A percentile compares a stretch with the other conserved stretches of the same genome.
Evolutionary conservation across 495 filamentous ascomycete species (phyloP).

Genomic region (Jackrogersella minutella): DNA sequence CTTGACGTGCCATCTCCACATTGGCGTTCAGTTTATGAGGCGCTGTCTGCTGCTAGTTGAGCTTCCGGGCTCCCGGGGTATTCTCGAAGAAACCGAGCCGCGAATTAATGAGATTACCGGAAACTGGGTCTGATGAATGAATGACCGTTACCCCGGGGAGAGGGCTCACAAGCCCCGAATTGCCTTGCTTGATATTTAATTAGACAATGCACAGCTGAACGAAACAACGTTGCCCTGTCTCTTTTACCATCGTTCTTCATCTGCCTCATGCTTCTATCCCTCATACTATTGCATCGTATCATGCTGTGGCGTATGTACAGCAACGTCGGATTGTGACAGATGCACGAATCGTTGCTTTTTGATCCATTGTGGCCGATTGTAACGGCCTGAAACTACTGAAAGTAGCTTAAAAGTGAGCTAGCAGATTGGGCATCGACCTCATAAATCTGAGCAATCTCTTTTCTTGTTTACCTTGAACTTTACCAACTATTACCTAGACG

Average conservation of each 20-base stretch:
- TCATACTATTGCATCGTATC: constrained; percentile 11
- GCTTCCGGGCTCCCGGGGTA: constrained; percentile 11
- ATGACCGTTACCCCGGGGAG: constrained; percentile 4
- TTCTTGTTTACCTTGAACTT: constrained; percentile 16
- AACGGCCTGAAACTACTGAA: constrained; percentile 15
- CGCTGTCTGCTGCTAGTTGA: constrained; percentile 4
- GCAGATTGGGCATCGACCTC: constrained; percentile 26
- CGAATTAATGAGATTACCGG: constrained; percentile 28
- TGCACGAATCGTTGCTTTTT: constrained; percentile 30
- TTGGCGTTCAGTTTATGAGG: constrained; percentile 5
- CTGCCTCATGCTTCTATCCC: constrained; percentile 2
- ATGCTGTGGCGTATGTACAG: constrained; percentile 3
- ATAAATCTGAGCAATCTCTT: not conserved
- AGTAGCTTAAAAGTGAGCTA: constrained; percentile 20
- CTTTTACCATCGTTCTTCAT: constrained; percentile 1
- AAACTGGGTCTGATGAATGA: constrained; percentile 27
- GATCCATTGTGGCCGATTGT: constrained; percentile 8
- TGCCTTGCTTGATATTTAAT: constrained; percentile 29
- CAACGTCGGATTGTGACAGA: constrained; percentile 22
- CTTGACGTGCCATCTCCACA: constrained; percentile 24
- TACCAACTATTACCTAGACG: not conserved
- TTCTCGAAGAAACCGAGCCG: constrained; percentile 13
- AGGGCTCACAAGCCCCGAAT: constrained; percentile 10
- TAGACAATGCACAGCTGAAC: constrained; percentile 8
- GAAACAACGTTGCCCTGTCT: not conserved